Percentiles rank a stretch among this genome's conserved stretches.
These are phyloP conservation scores for Ceratocystis ficicola DNA, from an alignment of 2,329 filamentous ascomycete genomes.

Conservation along the genomic window DNA sequence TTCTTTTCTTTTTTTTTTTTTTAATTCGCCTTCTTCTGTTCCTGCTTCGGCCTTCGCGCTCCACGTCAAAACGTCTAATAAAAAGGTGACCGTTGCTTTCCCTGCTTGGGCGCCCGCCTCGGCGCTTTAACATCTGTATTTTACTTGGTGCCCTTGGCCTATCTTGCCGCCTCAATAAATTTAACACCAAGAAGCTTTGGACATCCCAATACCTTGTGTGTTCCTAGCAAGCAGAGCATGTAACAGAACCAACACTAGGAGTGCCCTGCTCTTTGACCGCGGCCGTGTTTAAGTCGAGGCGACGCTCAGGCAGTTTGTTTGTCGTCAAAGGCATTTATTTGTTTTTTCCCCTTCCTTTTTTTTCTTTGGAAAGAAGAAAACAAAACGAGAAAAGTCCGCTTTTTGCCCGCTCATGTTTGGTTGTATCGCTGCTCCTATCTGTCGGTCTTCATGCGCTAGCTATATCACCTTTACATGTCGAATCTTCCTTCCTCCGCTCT, in stretches of 20 bases:
- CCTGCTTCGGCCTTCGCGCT: too few relatives aligned
- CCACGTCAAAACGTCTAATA: too few relatives aligned
- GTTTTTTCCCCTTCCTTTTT: too few relatives aligned
- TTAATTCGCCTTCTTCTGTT: too few relatives aligned
- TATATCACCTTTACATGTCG: neutral
- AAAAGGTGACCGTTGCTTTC: too few relatives aligned
- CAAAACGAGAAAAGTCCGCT: too few relatives aligned
- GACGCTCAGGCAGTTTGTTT: slow-evolving; percentile 2
- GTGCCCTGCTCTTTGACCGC: neutral
- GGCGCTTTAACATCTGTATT: too few relatives aligned
- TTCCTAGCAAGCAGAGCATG: neutral
- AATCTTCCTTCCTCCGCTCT: neutral
- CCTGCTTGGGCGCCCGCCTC: too few relatives aligned
- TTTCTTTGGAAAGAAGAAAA: too few relatives aligned
- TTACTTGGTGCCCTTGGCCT: too few relatives aligned
- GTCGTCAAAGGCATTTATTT: neutral
- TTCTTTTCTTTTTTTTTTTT: too few relatives aligned
- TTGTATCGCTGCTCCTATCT: neutral
- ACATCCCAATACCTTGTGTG: neutral
- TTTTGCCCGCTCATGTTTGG: neutral
- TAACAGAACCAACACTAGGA: neutral
- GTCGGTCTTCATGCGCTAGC: neutral
- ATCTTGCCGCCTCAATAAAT: too few relatives aligned
- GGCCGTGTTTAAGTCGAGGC: neutral
- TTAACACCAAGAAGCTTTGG: neutral